phyloP scores from a whole-genome alignment of 192 early-diverging fungal genomes.

The Coemansia sp. region DNA sequence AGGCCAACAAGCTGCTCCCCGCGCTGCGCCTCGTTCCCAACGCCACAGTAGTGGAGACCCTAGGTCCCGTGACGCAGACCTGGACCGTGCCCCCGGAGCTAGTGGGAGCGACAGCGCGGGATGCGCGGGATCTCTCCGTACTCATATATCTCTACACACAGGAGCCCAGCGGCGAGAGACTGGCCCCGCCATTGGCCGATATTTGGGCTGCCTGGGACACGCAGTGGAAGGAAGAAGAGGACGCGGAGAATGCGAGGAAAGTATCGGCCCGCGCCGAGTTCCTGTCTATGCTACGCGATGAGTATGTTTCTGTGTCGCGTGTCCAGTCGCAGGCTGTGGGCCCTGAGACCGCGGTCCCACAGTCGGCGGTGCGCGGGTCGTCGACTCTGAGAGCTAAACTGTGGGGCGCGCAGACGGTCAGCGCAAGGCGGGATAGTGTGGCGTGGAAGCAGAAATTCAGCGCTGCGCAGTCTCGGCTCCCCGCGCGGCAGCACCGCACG shows the following conservation, averaged over 20 bases:
- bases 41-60: background rate
- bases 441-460: constrained; percentile 14
- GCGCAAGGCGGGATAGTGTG: background rate
- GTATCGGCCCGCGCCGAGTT: constrained; percentile 10
- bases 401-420: constrained; percentile 16
- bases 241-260: background rate
- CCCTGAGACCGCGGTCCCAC: background rate
- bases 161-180: background rate
- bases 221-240: background rate
- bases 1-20: background rate
- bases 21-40: background rate
- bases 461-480: constrained; percentile 17
- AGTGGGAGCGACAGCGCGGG: constrained; percentile 11
- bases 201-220: constrained; percentile 30
- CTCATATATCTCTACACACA: constrained; percentile 25
- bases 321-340: background rate
- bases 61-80: constrained; percentile 9
- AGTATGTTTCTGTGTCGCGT: background rate
- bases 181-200: constrained; percentile 19
- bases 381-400: background rate
- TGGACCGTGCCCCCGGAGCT: constrained; percentile 17
- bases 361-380: background rate
- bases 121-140: constrained; percentile 15
- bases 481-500: constrained; percentile 12
- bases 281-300: constrained; percentile 13